Percentiles rank a stretch among this genome's conserved stretches.
phyloP scores from a whole-genome alignment of 805 yeast genomes.

The Saccharomyces mikatae region DNA sequence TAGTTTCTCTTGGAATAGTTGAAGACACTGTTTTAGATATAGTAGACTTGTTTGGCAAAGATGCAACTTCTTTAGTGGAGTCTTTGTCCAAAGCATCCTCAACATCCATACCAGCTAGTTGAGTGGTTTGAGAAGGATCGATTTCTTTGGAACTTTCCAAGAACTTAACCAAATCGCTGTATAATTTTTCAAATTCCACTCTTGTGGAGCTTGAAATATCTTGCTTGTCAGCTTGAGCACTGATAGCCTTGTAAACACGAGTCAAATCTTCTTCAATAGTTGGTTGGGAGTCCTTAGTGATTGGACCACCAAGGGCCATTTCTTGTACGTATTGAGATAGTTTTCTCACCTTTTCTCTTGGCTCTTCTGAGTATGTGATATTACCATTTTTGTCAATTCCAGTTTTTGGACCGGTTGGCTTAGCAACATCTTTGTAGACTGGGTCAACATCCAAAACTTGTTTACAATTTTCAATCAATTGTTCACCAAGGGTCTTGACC shows the following conservation, averaged over 20 bases:
- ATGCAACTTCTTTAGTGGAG: slow-evolving; percentile 73
- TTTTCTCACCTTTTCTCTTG: slow-evolving; percentile 86
- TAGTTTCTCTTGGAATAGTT: slow-evolving; percentile 68
- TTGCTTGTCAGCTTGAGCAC: slow-evolving; percentile 50
- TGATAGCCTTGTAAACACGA: slow-evolving; percentile 71
- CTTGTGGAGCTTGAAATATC: slow-evolving; percentile 51
- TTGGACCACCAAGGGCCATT: slow-evolving; percentile 91
- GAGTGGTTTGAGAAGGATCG: slow-evolving; percentile 56
- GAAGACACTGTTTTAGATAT: slow-evolving; percentile 69
- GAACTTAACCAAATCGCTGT: slow-evolving; percentile 61
- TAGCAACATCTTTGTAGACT: slow-evolving; percentile 88
- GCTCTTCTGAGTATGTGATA: slow-evolving; percentile 72
- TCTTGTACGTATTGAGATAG: slow-evolving; percentile 91
- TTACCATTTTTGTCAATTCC: slow-evolving; percentile 82
- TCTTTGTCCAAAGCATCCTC: slow-evolving; percentile 44
- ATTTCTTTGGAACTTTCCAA: slow-evolving; percentile 65
- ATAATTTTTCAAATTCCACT: slow-evolving; percentile 61
- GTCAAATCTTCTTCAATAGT: slow-evolving; percentile 80
- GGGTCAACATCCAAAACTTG: slow-evolving; percentile 77
- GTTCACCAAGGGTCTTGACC: slow-evolving; percentile 84
- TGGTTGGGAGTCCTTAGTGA: slow-evolving; percentile 62
- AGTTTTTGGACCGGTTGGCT: slow-evolving; percentile 94
- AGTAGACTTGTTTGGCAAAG: slow-evolving; percentile 65
- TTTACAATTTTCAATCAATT: slow-evolving; percentile 89
- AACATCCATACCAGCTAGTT: slow-evolving; percentile 45